phyloP scores from a whole-genome alignment of 164 flowering plant species.

The Kalanchoe fedtschenkoi region DNA sequence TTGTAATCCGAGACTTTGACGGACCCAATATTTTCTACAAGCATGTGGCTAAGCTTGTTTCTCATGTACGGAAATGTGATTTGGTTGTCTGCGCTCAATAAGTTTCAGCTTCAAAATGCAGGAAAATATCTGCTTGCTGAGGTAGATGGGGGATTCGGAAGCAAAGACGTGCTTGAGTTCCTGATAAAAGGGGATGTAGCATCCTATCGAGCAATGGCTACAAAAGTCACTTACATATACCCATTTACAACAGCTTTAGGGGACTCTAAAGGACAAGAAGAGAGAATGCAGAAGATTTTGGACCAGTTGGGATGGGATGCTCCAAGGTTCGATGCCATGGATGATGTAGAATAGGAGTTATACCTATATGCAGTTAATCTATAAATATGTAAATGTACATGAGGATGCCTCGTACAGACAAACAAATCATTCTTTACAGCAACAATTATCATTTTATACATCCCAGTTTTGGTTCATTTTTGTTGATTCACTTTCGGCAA shows the following conservation, averaged over 20 bases:
- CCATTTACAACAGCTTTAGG: constrained; percentile 95
- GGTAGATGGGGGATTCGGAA: constrained; percentile 76
- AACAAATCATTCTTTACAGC: neutral
- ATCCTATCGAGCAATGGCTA: constrained; percentile 66
- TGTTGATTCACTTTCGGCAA: neutral
- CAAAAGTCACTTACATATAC: constrained; percentile 74
- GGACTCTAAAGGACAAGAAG: constrained; percentile 82
- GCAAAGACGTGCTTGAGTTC: constrained; percentile 71
- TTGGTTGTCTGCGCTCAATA: neutral
- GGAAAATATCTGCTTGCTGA: constrained; percentile 77
- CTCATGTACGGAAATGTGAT: neutral
- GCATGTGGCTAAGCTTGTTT: neutral
- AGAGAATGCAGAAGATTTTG: constrained; percentile 63
- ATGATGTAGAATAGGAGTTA: constrained; percentile 22
- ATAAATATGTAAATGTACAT: no score
- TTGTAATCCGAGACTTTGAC: no score
- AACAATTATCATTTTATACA: neutral
- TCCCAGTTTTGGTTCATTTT: neutral
- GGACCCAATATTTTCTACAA: no score
- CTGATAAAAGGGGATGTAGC: constrained; percentile 77
- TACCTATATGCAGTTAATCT: neutral
- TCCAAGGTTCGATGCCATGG: constrained; percentile 70
- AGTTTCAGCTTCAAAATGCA: constrained; percentile 11
- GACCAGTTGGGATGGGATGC: constrained; percentile 75
- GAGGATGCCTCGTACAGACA: neutral